Percentiles rank a stretch among this genome's conserved stretches.
These are phyloP conservation scores for Podila clonocystis DNA, from an alignment of 192 early-diverging fungal species.

Conservation along the genomic window DNA sequence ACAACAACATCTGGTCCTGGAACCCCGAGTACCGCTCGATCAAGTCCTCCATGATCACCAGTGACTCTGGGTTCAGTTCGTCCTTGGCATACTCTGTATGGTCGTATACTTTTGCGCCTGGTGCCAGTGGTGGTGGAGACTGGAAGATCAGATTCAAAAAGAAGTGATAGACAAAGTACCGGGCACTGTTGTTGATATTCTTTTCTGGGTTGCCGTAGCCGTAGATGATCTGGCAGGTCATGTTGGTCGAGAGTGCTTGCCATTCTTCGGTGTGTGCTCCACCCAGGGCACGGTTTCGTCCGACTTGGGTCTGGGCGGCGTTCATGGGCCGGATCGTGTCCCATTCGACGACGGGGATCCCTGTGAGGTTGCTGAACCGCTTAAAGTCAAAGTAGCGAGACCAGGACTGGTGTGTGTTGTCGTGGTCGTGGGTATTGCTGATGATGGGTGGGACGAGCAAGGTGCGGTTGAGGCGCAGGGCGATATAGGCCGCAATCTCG, in stretches of 20 bases:
- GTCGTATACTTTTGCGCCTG: conserved; percentile 3
- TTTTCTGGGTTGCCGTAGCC: conserved; percentile 10
- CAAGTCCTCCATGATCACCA: conserved; percentile 26
- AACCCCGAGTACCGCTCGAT: conserved; percentile 11
- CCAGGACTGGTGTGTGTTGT: conserved; percentile 44
- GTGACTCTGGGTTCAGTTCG: neutral
- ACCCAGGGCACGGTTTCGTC: conserved; percentile 9
- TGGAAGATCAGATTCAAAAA: conserved; percentile 10
- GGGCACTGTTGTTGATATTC: conserved; percentile 10
- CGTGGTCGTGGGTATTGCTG: conserved; percentile 34
- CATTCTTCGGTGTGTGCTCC: neutral
- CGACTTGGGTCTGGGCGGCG: conserved; percentile 11
- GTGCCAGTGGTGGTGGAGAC: neutral
- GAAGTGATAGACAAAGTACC: conserved; percentile 30
- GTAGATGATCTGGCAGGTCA: conserved; percentile 24
- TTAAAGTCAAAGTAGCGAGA: conserved; percentile 26
- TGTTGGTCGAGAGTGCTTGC: conserved; percentile 14
- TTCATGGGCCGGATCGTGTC: conserved; percentile 27
- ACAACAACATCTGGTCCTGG: conserved; percentile 4
- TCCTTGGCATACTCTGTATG: neutral
- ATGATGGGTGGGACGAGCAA: conserved; percentile 43
- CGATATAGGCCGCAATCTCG: conserved; percentile 9
- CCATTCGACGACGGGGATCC: conserved; percentile 33
- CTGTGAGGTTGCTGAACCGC: conserved; percentile 26
- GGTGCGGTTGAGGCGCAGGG: conserved; percentile 31